Base-by-base conservation (phyloP, 2,329 filamentous ascomycete genomes). In the Ophiostoma australiae region DNA sequence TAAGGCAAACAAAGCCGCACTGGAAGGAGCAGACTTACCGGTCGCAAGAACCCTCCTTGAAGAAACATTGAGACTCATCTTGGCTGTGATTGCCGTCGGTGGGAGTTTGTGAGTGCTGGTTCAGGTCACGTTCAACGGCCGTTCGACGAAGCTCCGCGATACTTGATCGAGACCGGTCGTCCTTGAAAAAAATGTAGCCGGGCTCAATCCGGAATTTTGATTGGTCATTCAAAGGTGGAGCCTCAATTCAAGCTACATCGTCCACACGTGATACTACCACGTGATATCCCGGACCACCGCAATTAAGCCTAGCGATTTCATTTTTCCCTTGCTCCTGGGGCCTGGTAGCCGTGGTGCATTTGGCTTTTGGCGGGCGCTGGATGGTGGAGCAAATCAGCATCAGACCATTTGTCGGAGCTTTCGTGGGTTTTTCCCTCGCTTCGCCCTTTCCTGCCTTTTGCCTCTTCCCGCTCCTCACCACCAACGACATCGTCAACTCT, bases 51-150 rank as follows among this genome's bases (percentile, higher is more conserved):
- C 81, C 81, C 86, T 86, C 82, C 87, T 82, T 76, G 87, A 83
- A 75, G 89, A 87, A 77, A 88, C 81, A 79, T 86, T 85, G 76
- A 90, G 80, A 81, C 84, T 91, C 90, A 92, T 93, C 68, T 71
- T 74, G 73, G 75, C 76, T 61, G 63, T 44, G 71, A 73, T 73
- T 69, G 75, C 75, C 68, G 67, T 44, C 72, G 72, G 73, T 69
- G 10, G 48, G 23, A 67, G 37, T 35, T n/a, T 8, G 37, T 44
- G 37, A 15, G 37, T 27, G 37, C 39, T 41, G 27, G 37, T 4
- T 41, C 10, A 39, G 4, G 20, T 41, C n/a, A n/a, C 65, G 44
- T 31, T 15, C 39, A 23, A 66, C 20, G 63, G 63, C 20, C 63
- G 63, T 66, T 66, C 63, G 20, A 66, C 33, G 10, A 65, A 67